Evolutionary conservation across 2,329 filamentous ascomycete genomes (phyloP), one percentile per base, ranked within the genome.

Genomic region (Claviceps monticola): DNA sequence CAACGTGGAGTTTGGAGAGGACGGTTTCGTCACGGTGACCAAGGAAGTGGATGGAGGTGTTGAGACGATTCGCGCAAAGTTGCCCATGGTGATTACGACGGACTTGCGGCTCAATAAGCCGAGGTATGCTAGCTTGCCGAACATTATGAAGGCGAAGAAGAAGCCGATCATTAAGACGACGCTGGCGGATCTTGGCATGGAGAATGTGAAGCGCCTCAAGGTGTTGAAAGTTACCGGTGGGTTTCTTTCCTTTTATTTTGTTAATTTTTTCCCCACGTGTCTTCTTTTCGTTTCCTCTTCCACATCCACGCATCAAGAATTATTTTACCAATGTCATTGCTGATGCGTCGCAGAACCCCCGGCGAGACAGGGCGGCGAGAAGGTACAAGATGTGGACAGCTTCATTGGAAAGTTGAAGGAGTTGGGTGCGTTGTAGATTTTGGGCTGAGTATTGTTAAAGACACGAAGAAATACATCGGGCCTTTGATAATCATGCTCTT

Each of bases 101-200:
- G 93, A 98, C 74, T 69, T 98, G 71, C 75, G 93, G 50, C 73
- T 98, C 67, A 98, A 98, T 65, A 88, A 94, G 79, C 93, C 93
- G 54, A 76, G 93, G 57, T 98, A 95, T 68, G 93, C 91, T 21
- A 95, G 82, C 69, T 69, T 98, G 79, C 91, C 90, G 49, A 97
- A 97, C 67, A 97, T 98, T 58, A 98, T 98, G 93, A 98, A 97
- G 84, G 93, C 93, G 50, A 98, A 98, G 86, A 98, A 97, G 86
- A 98, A 98, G 85, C 87, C 87, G 64, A 65, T 98, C 61, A 88
- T 93, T 63, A 97, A 96, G 84, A 85, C 88, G 78, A 88, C 79
- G 58, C 68, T 96, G 66, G 78, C 74, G 53, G 93, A 98, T 65
- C 86, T 86, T 67, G 88, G 86, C 2, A 71, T 95, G 44, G 83